phyloP scores from a whole-genome alignment of 2,329 filamentous ascomycete genomes.

The Exophiala phaeomuriformis region DNA sequence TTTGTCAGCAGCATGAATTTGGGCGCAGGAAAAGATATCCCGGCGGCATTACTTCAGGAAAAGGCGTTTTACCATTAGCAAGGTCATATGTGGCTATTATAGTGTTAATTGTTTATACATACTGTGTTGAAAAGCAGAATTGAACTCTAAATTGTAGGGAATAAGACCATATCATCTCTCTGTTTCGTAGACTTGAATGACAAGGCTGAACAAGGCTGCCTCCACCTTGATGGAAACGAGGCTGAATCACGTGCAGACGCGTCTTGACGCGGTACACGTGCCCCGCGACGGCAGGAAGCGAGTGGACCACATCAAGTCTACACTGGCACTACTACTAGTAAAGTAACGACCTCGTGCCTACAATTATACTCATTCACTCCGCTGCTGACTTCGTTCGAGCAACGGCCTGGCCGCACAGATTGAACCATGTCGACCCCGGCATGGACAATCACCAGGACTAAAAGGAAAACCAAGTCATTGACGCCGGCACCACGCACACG shows the following conservation, averaged over 20 bases:
- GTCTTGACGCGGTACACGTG: not conserved
- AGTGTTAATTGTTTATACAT: too few relatives aligned
- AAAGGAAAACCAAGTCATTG: slow-evolving; percentile 13
- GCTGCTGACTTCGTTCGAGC: not conserved
- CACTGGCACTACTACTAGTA: too few relatives aligned
- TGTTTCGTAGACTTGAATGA: not conserved
- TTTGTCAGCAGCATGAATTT: not conserved
- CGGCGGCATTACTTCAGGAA: not conserved
- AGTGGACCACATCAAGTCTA: not conserved
- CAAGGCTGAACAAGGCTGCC: not conserved
- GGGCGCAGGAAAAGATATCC: not conserved
- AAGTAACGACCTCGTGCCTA: too few relatives aligned
- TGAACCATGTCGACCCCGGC: slow-evolving; percentile 9
- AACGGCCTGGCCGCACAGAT: not conserved
- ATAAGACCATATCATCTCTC: too few relatives aligned
- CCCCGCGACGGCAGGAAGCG: not conserved
- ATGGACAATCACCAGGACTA: slow-evolving; percentile 22
- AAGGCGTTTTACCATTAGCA: not conserved
- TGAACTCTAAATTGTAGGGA: too few relatives aligned
- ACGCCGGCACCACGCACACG: slow-evolving; percentile 17
- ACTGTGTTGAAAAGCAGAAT: too few relatives aligned
- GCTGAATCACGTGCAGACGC: not conserved
- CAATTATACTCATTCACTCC: not conserved
- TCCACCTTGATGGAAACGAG: not conserved
- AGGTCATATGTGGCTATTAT: not conserved